Conservation (phyloP, 345 rosid species). For the Melaleuca quinquenervia region DNA sequence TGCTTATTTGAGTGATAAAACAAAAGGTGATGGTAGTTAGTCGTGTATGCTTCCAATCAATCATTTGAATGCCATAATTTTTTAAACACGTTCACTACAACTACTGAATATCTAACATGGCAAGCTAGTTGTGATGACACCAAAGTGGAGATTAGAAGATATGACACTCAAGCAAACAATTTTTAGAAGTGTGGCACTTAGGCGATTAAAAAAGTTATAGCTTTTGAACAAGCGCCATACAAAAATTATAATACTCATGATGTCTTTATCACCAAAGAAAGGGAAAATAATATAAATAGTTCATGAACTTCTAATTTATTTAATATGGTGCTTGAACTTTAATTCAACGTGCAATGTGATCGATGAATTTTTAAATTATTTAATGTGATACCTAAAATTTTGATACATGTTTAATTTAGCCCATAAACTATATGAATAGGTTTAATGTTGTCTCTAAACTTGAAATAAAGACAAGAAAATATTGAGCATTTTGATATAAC, state of each 20-base stretch:
- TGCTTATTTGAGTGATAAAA: not conserved
- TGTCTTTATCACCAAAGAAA: not conserved
- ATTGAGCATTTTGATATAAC: no score
- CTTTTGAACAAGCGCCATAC: rapidly evolving
- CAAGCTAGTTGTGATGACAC: not conserved
- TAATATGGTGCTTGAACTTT: no score
- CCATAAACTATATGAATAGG: no score
- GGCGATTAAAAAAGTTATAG: not conserved
- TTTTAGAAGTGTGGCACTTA: not conserved
- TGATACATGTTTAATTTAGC: no score
- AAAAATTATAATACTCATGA: not conserved
- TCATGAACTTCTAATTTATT: no score
- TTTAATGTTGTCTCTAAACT: no score
- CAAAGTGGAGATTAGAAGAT: not conserved
- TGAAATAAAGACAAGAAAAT: no score
- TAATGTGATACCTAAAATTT: no score
- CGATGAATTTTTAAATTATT: no score
- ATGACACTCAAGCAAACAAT: not conserved
- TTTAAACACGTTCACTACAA: not conserved
- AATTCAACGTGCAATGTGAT: no score
- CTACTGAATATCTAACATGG: rapidly evolving
- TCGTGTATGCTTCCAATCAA: not conserved
- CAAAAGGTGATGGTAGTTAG: not conserved
- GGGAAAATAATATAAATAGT: no score
- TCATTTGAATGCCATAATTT: not conserved